Conservation (phyloP, 164 flowering plant species). For the Nelumbo lutea region DNA sequence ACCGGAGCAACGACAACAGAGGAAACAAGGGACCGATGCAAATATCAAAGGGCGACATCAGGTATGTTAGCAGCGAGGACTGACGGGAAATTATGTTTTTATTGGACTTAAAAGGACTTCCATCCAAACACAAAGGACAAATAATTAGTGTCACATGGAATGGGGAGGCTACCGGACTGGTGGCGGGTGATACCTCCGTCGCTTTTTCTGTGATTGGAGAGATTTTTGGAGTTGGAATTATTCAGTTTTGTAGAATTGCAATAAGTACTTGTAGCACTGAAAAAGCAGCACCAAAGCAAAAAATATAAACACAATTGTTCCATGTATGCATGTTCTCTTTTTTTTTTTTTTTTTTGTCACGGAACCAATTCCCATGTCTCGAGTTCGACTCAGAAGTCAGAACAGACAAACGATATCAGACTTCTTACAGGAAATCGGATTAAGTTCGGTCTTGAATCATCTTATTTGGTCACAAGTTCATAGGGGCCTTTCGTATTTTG, state of each 20-base stretch:
- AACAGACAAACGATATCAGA: too few relatives aligned
- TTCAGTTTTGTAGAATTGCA: not conserved
- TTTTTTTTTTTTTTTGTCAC: too few relatives aligned
- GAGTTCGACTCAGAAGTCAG: too few relatives aligned
- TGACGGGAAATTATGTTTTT: not conserved
- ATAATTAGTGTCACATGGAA: not conserved
- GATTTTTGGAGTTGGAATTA: not conserved
- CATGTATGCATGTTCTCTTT: too few relatives aligned
- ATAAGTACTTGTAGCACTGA: too few relatives aligned
- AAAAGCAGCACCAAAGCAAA: too few relatives aligned
- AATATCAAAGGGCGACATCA: constrained; percentile 1
- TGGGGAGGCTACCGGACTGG: not conserved
- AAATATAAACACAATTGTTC: too few relatives aligned
- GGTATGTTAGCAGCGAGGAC: not conserved
- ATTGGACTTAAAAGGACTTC: not conserved
- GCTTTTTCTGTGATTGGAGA: not conserved
- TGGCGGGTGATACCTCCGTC: not conserved
- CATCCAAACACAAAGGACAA: not conserved
- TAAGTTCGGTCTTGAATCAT: too few relatives aligned
- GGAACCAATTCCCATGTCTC: too few relatives aligned
- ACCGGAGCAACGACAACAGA: not conserved
- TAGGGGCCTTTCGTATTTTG: too few relatives aligned
- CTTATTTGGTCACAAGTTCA: too few relatives aligned
- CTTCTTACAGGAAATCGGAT: too few relatives aligned
- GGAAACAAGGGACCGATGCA: not conserved